Conservation (phyloP, 352 stramenopile species). For the Globisporangium viniferum region DNA sequence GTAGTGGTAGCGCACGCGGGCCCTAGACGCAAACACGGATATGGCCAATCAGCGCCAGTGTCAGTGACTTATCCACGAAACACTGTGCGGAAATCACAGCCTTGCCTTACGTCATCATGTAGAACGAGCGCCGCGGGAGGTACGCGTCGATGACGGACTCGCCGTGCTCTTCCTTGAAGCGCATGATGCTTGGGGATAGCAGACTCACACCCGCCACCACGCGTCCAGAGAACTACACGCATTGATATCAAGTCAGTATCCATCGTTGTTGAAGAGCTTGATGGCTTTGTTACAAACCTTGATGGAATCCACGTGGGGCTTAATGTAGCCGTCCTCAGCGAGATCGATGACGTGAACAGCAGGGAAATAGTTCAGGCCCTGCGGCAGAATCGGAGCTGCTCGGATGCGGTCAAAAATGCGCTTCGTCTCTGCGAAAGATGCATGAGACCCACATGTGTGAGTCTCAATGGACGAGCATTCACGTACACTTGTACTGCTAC, state of each 20-base stretch:
- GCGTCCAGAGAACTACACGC: constrained; percentile 64
- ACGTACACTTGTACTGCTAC: not conserved
- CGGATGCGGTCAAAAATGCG: constrained; percentile 66
- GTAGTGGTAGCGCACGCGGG: constrained; percentile 81
- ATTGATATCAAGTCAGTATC: not conserved
- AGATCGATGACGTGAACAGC: constrained; percentile 83
- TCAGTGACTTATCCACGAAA: no score
- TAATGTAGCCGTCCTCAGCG: constrained; percentile 79
- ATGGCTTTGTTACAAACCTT: constrained; percentile 34
- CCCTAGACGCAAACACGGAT: constrained; percentile 23
- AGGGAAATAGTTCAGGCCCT: constrained; percentile 65
- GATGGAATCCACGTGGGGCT: constrained; percentile 82
- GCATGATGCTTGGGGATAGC: constrained; percentile 80
- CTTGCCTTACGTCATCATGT: constrained; percentile 78
- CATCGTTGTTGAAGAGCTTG: no score
- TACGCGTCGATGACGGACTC: constrained; percentile 65
- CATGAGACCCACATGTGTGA: not conserved
- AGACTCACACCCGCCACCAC: constrained; percentile 76
- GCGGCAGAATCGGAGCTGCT: constrained; percentile 50
- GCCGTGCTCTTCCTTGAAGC: constrained; percentile 79
- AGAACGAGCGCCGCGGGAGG: constrained; percentile 74
- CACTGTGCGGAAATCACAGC: no score
- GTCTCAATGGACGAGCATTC: not conserved
- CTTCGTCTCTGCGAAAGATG: constrained; percentile 39
- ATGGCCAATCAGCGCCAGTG: not conserved